Evolutionary conservation across 805 yeast species (phyloP), one percentile per base, ranked within the genome.

Genomic region (Cyberlindnera nakhonratchasimensis): DNA sequence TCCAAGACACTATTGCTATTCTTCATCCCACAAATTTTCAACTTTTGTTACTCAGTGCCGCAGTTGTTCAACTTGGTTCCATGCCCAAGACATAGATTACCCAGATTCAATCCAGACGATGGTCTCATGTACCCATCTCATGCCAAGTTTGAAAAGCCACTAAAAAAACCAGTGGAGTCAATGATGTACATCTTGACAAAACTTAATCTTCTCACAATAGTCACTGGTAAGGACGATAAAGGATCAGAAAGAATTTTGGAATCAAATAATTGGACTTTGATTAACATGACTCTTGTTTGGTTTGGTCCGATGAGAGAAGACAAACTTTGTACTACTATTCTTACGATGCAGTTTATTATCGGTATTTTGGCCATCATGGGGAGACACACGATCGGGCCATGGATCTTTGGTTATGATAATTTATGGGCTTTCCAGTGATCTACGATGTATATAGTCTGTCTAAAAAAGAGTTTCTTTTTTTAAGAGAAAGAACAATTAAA

Each of bases 1-100:
- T 87, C 96, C 32, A 93, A 93, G 65, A 93, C 99, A 0, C 69
- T 91, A 52, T 69, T 93, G 64, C 64, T 90, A 25, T 82, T 93
- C 57, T 84, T 93, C 60, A 67, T 87, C 31, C 98, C 98, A 3
- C 99, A 93, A 65, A 86, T 93, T 41, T 64, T 88, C 65, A 93
- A 93, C 61, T 93, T 93, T 53, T 51, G 88, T 17, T 93, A 89
- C 64, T 87, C 96, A 1, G 77, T 79, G n/a, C 98, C 99, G 1
- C 99, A 93, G 63, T 64, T 93, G 48, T 84, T 91, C 64, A 79
- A 82, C 29, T 52, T 93, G 2, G 82, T 93, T 16, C 95, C 93
- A 4, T 93, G 98, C 58, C 99, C 99, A 19, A 76, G 99, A 53
- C 99, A 93, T 63, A 74, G 99, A 56, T 59, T 93, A 59, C 99